Evolutionary conservation across 139 green algal genomes (phyloP).

Genomic region (Microglena sp.): DNA sequence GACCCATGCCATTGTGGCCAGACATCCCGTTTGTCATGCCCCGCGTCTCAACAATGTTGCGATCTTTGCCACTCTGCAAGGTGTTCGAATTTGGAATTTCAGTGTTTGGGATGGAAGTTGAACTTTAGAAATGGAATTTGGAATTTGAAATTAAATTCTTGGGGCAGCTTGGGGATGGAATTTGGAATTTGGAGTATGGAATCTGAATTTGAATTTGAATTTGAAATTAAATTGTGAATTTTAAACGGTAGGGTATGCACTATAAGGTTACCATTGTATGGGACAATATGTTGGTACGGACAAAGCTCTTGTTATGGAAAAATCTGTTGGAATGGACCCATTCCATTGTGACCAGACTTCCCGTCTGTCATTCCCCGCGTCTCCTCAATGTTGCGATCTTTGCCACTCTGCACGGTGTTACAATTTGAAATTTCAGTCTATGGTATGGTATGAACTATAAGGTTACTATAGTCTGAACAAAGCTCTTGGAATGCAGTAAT

Average conservation of each 20-base stretch:
- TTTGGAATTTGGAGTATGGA: too few relatives aligned
- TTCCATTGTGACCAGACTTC: too few relatives aligned
- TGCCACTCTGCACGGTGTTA: constrained; percentile 10
- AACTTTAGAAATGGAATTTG: too few relatives aligned
- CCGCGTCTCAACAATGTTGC: constrained; percentile 10
- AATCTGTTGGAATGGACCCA: too few relatives aligned
- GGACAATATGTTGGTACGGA: background rate
- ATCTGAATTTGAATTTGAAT: too few relatives aligned
- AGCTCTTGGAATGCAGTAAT: too few relatives aligned
- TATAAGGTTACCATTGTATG: background rate
- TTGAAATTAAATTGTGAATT: too few relatives aligned
- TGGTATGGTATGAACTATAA: background rate
- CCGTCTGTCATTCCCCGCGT: background rate
- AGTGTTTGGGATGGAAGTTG: too few relatives aligned
- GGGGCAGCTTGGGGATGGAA: too few relatives aligned
- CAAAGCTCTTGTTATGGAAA: too few relatives aligned
- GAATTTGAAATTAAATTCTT: too few relatives aligned
- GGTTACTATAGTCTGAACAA: background rate
- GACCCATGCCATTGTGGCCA: too few relatives aligned
- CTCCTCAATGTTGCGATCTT: constrained; percentile 14
- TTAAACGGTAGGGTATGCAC: background rate
- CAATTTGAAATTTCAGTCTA: background rate
- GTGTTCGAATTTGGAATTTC: background rate
- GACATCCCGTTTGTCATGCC: background rate
- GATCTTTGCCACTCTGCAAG: constrained; percentile 16